Conservation (phyloP, 176 grass and related monocot species). For the Paspalum vaginatum region DNA sequence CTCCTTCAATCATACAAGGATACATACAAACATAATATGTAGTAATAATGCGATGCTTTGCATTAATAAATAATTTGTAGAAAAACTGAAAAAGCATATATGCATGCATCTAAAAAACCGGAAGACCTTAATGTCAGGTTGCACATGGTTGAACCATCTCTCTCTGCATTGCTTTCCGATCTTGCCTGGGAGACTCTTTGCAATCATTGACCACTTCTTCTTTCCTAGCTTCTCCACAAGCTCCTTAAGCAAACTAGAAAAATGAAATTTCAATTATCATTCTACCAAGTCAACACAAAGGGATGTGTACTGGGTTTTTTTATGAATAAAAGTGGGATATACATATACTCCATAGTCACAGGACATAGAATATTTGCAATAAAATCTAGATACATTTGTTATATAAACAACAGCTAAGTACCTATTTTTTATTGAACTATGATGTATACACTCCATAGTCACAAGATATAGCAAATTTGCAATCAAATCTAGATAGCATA, state of each 20-base stretch:
- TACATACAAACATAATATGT: not conserved
- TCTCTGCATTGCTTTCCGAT: slow-evolving; percentile 43
- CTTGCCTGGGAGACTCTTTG: not conserved
- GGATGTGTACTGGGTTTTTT: too few relatives aligned
- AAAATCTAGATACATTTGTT: not conserved
- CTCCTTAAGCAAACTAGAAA: not conserved
- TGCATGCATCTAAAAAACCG: not conserved
- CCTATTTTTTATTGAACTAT: not conserved
- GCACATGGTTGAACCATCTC: slow-evolving; percentile 45
- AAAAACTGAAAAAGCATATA: not conserved
- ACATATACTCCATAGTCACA: too few relatives aligned
- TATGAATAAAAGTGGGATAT: too few relatives aligned
- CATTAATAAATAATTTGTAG: not conserved
- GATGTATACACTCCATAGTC: not conserved
- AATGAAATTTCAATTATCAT: not conserved
- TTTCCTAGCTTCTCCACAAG: slow-evolving; percentile 12
- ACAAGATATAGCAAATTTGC: not conserved
- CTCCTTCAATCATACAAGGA: not conserved
- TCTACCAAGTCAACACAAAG: not conserved
- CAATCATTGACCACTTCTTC: slow-evolving; percentile 31
- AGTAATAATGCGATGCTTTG: not conserved
- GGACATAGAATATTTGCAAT: too few relatives aligned
- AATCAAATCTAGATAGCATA: not conserved
- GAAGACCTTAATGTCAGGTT: slow-evolving; percentile 30
- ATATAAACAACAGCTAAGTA: too few relatives aligned